A percentile compares a stretch with the other conserved stretches of the same genome.
Conservation (phyloP, 169 alveolate genomes). For the Plasmodium fragile region DNA sequence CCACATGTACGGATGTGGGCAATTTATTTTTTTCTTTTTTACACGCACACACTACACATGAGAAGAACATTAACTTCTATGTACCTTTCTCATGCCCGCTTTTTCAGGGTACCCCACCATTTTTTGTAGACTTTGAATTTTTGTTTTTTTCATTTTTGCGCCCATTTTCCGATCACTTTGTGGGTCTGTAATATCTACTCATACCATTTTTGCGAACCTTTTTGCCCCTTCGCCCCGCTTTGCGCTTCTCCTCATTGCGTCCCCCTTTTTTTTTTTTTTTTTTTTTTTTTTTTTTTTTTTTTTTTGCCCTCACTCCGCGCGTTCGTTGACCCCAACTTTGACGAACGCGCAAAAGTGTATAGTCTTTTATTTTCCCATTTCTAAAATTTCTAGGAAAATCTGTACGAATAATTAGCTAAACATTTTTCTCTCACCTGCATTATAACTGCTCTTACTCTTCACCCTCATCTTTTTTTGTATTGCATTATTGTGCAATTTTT, state of each 20-base stretch:
- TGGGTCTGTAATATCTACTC: not conserved
- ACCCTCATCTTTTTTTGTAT: not conserved
- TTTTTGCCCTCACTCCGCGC: not conserved
- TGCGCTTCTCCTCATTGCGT: not conserved
- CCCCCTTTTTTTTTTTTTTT: not conserved
- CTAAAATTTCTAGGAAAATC: not conserved
- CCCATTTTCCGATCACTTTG: not conserved
- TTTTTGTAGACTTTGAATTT: slow-evolving; percentile 26
- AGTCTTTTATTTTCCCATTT: slow-evolving; percentile 5
- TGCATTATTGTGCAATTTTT: not conserved
- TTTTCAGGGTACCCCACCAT: not conserved
- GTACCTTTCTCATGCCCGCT: not conserved
- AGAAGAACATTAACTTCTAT: not conserved
- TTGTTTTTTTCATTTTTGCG: not conserved
- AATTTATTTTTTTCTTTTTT: slow-evolving; percentile 1
- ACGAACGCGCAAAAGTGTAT: not conserved
- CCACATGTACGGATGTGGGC: not conserved
- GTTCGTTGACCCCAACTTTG: not conserved
- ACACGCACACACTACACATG: slow-evolving; percentile 34
- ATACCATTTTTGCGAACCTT: not conserved
- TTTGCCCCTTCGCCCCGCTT: not conserved
- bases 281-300: not conserved
- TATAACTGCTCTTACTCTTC: not conserved
- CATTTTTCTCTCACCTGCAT: not conserved
- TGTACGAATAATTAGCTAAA: not conserved